These are phyloP conservation scores for Garcia nutans DNA, from an alignment of 345 rosid genomes.

Conservation along the genomic window DNA sequence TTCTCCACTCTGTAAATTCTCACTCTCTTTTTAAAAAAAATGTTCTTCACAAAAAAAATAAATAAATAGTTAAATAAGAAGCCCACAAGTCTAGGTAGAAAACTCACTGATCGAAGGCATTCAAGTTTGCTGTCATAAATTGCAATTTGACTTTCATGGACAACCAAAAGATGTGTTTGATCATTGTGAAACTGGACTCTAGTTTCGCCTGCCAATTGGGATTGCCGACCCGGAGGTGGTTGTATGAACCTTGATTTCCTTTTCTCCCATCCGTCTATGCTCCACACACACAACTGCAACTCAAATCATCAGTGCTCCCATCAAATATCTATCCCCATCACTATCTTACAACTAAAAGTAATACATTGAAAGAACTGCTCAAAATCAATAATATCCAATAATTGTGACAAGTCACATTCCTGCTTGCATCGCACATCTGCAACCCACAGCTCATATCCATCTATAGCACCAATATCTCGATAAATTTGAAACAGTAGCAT, in stretches of 20 bases:
- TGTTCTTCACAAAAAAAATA: neutral
- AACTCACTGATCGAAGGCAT: conserved; percentile 41
- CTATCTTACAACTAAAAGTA: neutral
- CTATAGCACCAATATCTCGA: neutral
- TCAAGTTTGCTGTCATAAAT: conserved; percentile 49
- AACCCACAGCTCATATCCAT: neutral
- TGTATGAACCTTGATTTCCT: conserved; percentile 39
- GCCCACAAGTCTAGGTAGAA: neutral
- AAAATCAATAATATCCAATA: neutral
- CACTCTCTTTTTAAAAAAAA: neutral
- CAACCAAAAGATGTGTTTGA: conserved; percentile 43
- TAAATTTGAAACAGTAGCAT: neutral
- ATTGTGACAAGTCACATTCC: neutral
- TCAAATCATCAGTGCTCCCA: neutral
- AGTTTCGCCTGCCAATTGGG: conserved; percentile 41
- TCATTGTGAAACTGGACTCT: conserved; percentile 52
- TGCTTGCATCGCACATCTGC: neutral
- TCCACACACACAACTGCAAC: conserved; percentile 67
- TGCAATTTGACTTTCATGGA: conserved; percentile 47
- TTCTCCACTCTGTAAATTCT: neutral
- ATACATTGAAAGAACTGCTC: neutral
- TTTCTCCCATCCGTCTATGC: conserved; percentile 79
- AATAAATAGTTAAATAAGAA: neutral
- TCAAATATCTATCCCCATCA: neutral
- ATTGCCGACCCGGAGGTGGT: conserved; percentile 39